Percentiles rank a stretch among this genome's conserved stretches.
Conservation (phyloP, 1,284 basidiomycete species). For the Gyrodon tennesseensis region DNA sequence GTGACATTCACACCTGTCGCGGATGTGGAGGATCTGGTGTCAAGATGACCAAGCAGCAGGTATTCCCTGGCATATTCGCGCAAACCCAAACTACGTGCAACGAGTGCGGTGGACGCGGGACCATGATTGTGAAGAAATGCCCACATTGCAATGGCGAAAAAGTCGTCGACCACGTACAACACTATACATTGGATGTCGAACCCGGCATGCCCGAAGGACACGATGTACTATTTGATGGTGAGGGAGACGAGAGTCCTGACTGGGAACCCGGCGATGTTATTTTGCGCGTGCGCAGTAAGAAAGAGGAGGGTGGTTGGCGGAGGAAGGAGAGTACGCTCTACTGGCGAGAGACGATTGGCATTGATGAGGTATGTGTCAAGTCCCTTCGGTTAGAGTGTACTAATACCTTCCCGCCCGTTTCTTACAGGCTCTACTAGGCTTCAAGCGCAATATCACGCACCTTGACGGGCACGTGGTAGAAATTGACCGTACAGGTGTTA, state of each 20-base stretch:
- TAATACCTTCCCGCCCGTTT: constrained; percentile 10
- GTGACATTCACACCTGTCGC: constrained; percentile 80
- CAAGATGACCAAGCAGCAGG: constrained; percentile 84
- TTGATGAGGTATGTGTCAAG: constrained; percentile 75
- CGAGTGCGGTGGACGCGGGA: constrained; percentile 82
- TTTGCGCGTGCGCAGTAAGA: constrained; percentile 74
- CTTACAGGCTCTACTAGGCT: constrained; percentile 72
- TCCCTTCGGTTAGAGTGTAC: constrained; percentile 6
- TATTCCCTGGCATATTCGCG: constrained; percentile 94
- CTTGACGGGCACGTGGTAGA: constrained; percentile 83
- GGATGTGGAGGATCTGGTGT: constrained; percentile 84
- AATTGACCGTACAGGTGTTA: constrained; percentile 72
- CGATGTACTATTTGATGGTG: constrained; percentile 89
- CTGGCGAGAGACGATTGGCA: constrained; percentile 84
- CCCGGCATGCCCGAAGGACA: constrained; percentile 89
- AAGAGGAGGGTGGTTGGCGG: constrained; percentile 75
- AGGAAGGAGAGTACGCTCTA: constrained; percentile 87
- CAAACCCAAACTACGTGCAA: constrained; percentile 77
- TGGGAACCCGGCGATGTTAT: constrained; percentile 92
- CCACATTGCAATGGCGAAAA: constrained; percentile 81
- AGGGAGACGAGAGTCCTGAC: constrained; percentile 91
- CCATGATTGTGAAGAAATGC: constrained; percentile 72
- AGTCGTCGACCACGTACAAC: constrained; percentile 78
- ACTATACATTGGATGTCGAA: constrained; percentile 79
- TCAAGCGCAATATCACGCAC: constrained; percentile 83